Evolutionary conservation across 345 rosid species (phyloP).

Genomic region (Durio zibethinus): DNA sequence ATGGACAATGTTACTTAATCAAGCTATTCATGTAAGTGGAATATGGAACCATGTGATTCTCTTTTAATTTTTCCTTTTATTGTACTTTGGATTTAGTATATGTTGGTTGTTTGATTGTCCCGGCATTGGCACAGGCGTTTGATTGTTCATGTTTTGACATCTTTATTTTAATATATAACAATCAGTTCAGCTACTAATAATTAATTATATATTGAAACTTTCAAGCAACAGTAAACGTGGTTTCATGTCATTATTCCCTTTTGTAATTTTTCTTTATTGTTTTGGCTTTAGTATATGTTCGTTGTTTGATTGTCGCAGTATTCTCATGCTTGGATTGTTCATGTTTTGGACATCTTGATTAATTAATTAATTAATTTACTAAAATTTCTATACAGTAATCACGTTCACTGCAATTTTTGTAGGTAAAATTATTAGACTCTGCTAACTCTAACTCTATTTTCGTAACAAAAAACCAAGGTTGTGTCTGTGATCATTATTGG

Average conservation of each 20-base stretch:
- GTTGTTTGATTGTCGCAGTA: neutral
- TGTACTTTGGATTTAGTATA: slow-evolving; percentile 6
- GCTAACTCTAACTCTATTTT: no score
- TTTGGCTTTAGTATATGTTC: neutral
- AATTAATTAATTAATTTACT: no score
- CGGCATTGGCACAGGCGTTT: neutral
- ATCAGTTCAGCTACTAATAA: neutral
- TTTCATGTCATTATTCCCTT: slow-evolving; percentile 1
- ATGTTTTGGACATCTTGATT: no score
- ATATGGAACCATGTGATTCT: slow-evolving; percentile 19
- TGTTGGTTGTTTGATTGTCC: neutral
- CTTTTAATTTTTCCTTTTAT: slow-evolving; percentile 12
- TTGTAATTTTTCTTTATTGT: neutral
- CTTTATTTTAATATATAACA: neutral
- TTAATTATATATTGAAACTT: neutral
- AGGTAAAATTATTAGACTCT: no score
- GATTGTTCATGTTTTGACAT: slow-evolving; percentile 1
- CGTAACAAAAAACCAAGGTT: no score
- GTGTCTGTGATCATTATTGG: no score
- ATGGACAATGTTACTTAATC: slow-evolving; percentile 13
- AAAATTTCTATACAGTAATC: no score
- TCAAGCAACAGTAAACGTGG: neutral
- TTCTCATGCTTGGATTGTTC: neutral
- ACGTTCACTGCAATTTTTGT: no score
- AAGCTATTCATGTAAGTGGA: slow-evolving; percentile 18